Base-by-base conservation (phyloP, 768 basidiomycete species). In the Termitomyces sp. region DNA sequence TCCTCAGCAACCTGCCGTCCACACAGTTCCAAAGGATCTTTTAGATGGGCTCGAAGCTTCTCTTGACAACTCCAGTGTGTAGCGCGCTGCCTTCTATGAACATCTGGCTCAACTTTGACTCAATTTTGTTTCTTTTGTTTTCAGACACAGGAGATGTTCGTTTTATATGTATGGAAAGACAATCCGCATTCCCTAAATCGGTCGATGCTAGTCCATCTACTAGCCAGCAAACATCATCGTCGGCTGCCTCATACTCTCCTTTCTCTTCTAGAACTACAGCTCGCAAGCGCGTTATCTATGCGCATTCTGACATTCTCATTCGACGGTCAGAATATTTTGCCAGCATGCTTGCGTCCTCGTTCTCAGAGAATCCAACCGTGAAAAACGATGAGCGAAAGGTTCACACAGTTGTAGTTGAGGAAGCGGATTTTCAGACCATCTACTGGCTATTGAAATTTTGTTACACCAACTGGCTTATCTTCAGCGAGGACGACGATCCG, bases 381-480 rank as follows among this genome's bases (percentile, higher is more conserved):
- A 35, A 69, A 9, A 70, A 73, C 2, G 81, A 79, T 26, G 82
- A 84, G 64, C 74, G 85, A 59, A 84, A 86, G 65, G 63, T 84
- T 0, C 82, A 84, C 67, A 87, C 82, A 1, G 71, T 91, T 51
- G 75, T 88, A n/a, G 85, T 91, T 7, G 86, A 91, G 63, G 89
- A 91, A 69, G 87, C 87, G 7, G 87, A 88, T 59, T 92, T 87
- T 61, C 81, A 84, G 58, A 91, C 89, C 0, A 79, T 91, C 4
- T 91, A 89, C 67, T 91, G 89, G 89, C 69, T 91, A 30, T 72
- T 91, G 38, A 89, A 89, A 68, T 90, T 80, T 70, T 82, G 88
- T 57, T 92, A 91, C 63, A 84, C 84, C 7, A 87, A 90, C 67
- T 89, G 86, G 84, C 73, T 90, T 1, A 73, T 82, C 20, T 91